These are phyloP conservation scores for Diaporthe sp. DNA, from an alignment of 2,329 filamentous ascomycete species.

Conservation along the genomic window DNA sequence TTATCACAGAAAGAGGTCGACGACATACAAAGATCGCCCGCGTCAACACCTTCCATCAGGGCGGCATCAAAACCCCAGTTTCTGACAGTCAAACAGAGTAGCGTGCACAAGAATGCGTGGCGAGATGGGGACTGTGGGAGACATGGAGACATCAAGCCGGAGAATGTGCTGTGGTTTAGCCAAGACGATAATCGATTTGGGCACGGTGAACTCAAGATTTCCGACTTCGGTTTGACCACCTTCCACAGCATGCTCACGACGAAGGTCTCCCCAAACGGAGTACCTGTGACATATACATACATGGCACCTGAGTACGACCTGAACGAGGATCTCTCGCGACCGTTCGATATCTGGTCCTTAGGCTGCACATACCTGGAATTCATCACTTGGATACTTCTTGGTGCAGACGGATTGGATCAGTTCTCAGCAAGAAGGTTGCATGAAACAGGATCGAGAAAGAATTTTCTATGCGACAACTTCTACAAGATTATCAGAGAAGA, in stretches of 20 bases:
- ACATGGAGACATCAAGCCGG: conserved; percentile 13
- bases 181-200: not conserved
- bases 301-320: conserved; percentile 1
- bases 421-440: not conserved
- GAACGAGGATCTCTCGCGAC: not conserved
- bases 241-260: not conserved
- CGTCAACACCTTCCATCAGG: not conserved
- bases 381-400: not conserved
- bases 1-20: not conserved
- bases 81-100: too few relatives aligned
- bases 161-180: not conserved
- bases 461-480: not conserved
- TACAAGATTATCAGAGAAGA: not conserved
- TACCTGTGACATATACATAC: not conserved
- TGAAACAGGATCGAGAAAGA: not conserved
- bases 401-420: not conserved
- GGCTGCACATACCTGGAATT: not conserved
- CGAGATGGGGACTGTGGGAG: not conserved
- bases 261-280: not conserved
- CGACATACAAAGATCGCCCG: not conserved
- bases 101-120: not conserved
- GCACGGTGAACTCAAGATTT: not conserved
- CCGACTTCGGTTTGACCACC: not conserved
- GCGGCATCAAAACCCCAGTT: not conserved
- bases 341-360: conserved; percentile 16